A percentile compares a stretch with the other conserved stretches of the same genome.
These are phyloP conservation scores for Plasmodium blacklocki DNA, from an alignment of 169 alveolate species.

Conservation along the genomic window DNA sequence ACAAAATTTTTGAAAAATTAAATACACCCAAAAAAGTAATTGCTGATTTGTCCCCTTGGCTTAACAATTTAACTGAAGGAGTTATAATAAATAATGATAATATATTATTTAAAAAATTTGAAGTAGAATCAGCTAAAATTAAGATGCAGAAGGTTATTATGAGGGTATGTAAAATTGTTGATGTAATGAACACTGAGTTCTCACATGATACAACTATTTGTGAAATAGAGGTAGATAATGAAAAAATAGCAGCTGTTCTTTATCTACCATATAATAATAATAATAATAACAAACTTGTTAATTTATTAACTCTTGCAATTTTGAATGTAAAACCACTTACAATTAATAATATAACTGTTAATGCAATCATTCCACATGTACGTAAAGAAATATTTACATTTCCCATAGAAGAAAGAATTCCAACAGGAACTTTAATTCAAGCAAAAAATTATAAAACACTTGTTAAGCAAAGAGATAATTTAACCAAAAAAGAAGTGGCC, in stretches of 20 bases:
- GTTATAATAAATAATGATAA: slow-evolving; percentile 37
- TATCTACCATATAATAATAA: slow-evolving; percentile 15
- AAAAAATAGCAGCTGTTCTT: slow-evolving; percentile 32
- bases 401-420: slow-evolving; percentile 17
- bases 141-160: slow-evolving; percentile 68
- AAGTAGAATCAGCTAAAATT: slow-evolving; percentile 30
- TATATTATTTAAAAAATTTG: slow-evolving; percentile 66
- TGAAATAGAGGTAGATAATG: slow-evolving; percentile 48
- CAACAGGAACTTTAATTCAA: slow-evolving; percentile 43
- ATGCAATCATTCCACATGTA: slow-evolving; percentile 70
- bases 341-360: slow-evolving; percentile 55
- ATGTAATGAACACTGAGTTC: slow-evolving; percentile 24
- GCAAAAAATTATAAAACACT: slow-evolving; percentile 60
- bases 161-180: slow-evolving; percentile 50
- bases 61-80: slow-evolving; percentile 79
- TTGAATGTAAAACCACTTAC: slow-evolving; percentile 57
- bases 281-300: not conserved
- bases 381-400: slow-evolving; percentile 25
- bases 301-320: slow-evolving; percentile 37
- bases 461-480: slow-evolving; percentile 69
- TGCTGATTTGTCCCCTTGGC: slow-evolving; percentile 76
- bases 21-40: slow-evolving; percentile 80
- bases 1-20: slow-evolving; percentile 84
- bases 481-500: slow-evolving; percentile 49
- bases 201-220: slow-evolving; percentile 16